Evolutionary conservation across 495 filamentous ascomycete genomes (phyloP).

Genomic region (Lepraria neglecta): DNA sequence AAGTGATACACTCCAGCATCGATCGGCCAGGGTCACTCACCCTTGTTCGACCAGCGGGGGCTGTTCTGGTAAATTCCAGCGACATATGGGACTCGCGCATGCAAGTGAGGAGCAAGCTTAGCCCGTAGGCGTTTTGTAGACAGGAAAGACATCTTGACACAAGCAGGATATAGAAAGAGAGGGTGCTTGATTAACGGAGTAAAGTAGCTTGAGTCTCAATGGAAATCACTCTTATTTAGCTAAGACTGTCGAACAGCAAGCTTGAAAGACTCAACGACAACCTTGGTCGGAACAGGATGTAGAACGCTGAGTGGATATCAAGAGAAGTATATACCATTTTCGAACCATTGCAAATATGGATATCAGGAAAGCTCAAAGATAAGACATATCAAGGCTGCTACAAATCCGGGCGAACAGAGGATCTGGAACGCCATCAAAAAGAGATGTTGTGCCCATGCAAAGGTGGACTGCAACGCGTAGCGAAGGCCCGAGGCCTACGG

Average conservation of each 20-base stretch:
- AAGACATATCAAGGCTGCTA: not conserved
- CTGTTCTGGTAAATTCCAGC: constrained; percentile 37
- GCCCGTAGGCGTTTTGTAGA: constrained; percentile 34
- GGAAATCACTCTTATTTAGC: not conserved
- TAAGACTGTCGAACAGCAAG: not conserved
- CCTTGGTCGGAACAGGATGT: too few species aligned
- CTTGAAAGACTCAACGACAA: not conserved
- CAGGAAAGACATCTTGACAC: constrained; percentile 32
- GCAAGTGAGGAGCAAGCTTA: constrained; percentile 34
- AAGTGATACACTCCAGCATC: not conserved
- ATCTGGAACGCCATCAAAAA: constrained; percentile 10
- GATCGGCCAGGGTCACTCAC: constrained; percentile 19
- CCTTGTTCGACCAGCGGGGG: constrained; percentile 42
- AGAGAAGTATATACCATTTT: constrained; percentile 8
- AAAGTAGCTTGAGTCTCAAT: not conserved
- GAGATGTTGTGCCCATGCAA: not conserved
- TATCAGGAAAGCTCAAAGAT: constrained; percentile 3
- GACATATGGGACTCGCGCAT: constrained; percentile 35
- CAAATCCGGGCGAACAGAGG: not conserved
- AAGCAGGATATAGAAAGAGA: not conserved
- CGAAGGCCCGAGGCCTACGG: constrained; percentile 11
- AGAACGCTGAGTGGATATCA: not conserved
- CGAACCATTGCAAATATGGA: not conserved
- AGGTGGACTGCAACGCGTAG: constrained; percentile 3
- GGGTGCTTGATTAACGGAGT: not conserved